Percentiles rank a stretch among this genome's conserved stretches.
Evolutionary conservation across 306 rosid species (phyloP).

Genomic region (Alnus rubra): DNA sequence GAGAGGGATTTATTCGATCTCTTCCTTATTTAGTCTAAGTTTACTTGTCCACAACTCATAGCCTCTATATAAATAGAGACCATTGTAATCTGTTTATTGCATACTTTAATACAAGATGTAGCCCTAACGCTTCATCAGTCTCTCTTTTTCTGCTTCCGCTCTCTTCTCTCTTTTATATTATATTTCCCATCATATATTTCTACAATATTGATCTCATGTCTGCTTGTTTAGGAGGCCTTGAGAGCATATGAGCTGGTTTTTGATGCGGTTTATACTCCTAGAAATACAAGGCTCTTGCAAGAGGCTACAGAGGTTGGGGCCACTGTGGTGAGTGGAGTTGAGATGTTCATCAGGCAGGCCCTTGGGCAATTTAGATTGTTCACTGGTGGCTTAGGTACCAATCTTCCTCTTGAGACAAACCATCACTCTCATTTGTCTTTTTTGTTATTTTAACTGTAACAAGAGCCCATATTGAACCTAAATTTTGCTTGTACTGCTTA

Average conservation of each 20-base stretch:
- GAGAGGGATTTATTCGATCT: too few relatives aligned
- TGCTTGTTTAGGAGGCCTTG: slow-evolving; percentile 35
- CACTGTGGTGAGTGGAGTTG: slow-evolving; percentile 43
- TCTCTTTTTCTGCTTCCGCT: too few relatives aligned
- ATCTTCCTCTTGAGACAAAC: background rate
- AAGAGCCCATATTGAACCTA: too few relatives aligned
- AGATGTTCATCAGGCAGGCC: slow-evolving; percentile 54
- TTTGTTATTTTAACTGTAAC: too few relatives aligned
- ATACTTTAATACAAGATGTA: too few relatives aligned
- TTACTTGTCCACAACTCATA: too few relatives aligned
- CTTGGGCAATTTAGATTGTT: slow-evolving; percentile 47
- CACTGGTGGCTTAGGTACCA: slow-evolving; percentile 30
- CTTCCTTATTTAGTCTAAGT: too few relatives aligned
- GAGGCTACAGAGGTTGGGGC: slow-evolving; percentile 47
- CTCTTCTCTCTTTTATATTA: too few relatives aligned
- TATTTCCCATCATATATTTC: too few relatives aligned
- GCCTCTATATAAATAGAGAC: too few relatives aligned
- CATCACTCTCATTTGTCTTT: background rate
- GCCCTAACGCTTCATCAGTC: too few relatives aligned
- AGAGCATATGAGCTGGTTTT: slow-evolving; percentile 43
- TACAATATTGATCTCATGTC: background rate
- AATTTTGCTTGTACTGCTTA: background rate
- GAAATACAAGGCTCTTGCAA: slow-evolving; percentile 43
- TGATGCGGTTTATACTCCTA: slow-evolving; percentile 46
- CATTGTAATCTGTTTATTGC: too few relatives aligned